Evolutionary conservation across 2,329 filamentous ascomycete species (phyloP), one percentile per base, ranked within the genome.

Genomic region (Alternaria postmessia): DNA sequence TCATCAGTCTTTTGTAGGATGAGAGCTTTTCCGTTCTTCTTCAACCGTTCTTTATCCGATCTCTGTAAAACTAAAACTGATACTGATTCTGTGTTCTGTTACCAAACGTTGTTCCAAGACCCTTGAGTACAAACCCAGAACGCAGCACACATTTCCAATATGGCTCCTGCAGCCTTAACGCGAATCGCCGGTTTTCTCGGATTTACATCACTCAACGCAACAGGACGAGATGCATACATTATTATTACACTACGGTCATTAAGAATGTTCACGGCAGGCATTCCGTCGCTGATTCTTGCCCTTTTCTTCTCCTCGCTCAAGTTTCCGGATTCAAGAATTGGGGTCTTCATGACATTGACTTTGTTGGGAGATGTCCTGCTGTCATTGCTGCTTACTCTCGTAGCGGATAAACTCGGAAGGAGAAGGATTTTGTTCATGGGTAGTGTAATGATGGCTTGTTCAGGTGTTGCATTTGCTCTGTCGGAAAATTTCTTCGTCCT

Each of bases 201-300:
- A 18, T 54, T 76, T 24, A 65, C 67, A 26, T 75, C 75, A 18
- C 62, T 78, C 44, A 67, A 68, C 44, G 67, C 68, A n/a, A 75
- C 73, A 8, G 75, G 75, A 61, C 62, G 65, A 43, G 77, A 79
- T 72, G 76, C 75, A 18, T 77, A 78, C 57, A 68, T 79, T 44
- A 75, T 80, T 51, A 88, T 88, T 64, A 65, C 62, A 4, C 62
- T 77, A 26, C 73, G 75, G 32, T 73, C 67, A 16, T 48, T 75
- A 28, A 74, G 75, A 61, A 76, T 78, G 74, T 77, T 78, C 58
- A 70, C 68, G 1, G 73, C 75, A n/a, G 75, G 75, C 32, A 78
- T 78, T 20, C 75, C 75, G 2, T 72, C 73, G 11, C 70, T 80
- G 22, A 76, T 79, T 36, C 68, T 80, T 7, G 77, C 75, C 1